phyloP scores from a whole-genome alignment of 768 basidiomycete species.

The Boletus rex-veris region DNA sequence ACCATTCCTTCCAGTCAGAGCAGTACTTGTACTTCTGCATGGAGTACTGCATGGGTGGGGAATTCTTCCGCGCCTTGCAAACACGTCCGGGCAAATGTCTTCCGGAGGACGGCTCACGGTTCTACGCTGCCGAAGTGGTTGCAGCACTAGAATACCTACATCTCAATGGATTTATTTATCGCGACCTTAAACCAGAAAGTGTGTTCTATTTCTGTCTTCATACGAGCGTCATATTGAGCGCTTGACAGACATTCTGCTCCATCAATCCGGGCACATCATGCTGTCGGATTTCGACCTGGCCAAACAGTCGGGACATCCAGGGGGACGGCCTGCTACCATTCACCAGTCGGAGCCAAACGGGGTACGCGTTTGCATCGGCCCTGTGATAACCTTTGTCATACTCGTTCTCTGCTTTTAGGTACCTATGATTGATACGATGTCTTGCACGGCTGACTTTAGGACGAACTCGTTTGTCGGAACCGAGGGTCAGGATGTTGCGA shows the following conservation, averaged over 20 bases:
- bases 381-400: conserved; percentile 3
- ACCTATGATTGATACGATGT: conserved; percentile 93
- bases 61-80: conserved; percentile 98
- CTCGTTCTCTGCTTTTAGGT: conserved; percentile 44
- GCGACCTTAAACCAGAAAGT: conserved; percentile 99
- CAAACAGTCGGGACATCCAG: conserved; percentile 87
- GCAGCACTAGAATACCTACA: conserved; percentile 98
- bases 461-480: conserved; percentile 99
- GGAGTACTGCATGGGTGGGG: conserved; percentile 99
- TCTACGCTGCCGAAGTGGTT: conserved; percentile 98
- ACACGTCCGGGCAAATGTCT: conserved; percentile 96
- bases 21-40: conserved; percentile 98
- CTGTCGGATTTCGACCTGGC: conserved; percentile 98
- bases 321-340: conserved; percentile 82
- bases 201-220: conserved; percentile 35
- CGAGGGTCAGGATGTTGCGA: conserved; percentile 62
- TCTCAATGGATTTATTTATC: conserved; percentile 98
- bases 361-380: conserved; percentile 43
- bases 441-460: conserved; percentile 95
- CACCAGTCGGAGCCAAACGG: conserved; percentile 85
- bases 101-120: conserved; percentile 90
- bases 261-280: conserved; percentile 99
- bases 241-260: conserved; percentile 84
- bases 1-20: conserved; percentile 98
- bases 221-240: background rate